Conservation (phyloP, 495 filamentous ascomycete species). For the Apodospora peruviana region DNA sequence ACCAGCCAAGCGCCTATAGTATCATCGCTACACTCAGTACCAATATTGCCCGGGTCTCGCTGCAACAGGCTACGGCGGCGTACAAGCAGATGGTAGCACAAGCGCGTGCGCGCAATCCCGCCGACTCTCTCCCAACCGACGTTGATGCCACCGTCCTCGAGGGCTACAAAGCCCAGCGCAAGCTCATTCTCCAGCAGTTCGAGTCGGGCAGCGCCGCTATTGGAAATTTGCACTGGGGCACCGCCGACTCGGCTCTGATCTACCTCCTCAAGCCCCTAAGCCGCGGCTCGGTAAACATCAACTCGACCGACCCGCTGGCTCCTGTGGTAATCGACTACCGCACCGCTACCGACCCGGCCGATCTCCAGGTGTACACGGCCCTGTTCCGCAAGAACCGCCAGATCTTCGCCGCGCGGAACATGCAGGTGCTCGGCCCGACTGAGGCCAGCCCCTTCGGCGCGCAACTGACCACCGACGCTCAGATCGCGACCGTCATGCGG, state of each 20-base stretch:
- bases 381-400: constrained; percentile 34
- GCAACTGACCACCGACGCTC: constrained; percentile 15
- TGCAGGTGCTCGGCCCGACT: constrained; percentile 32
- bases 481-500: constrained; percentile 23
- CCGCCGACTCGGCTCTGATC: constrained; percentile 22
- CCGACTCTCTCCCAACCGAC: constrained; percentile 28
- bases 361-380: constrained; percentile 25
- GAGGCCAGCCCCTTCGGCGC: constrained; percentile 26
- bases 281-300: constrained; percentile 36
- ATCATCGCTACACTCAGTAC: constrained; percentile 29
- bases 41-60: constrained; percentile 27
- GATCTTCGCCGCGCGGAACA: constrained; percentile 32
- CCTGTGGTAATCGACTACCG: constrained; percentile 27
- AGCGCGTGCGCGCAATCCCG: constrained; percentile 24
- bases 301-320: constrained; percentile 29
- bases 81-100: constrained; percentile 25
- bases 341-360: constrained; percentile 29
- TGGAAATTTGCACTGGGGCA: constrained; percentile 30
- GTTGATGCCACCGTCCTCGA: constrained; percentile 31
- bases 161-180: constrained; percentile 29
- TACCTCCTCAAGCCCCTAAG: constrained; percentile 37
- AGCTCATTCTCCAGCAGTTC: constrained; percentile 21
- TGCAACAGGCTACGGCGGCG: constrained; percentile 22
- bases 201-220: constrained; percentile 17
- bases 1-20: constrained; percentile 26